Evolutionary conservation across 768 basidiomycete species (phyloP).

Genomic region (Leccinum ochraceum): DNA sequence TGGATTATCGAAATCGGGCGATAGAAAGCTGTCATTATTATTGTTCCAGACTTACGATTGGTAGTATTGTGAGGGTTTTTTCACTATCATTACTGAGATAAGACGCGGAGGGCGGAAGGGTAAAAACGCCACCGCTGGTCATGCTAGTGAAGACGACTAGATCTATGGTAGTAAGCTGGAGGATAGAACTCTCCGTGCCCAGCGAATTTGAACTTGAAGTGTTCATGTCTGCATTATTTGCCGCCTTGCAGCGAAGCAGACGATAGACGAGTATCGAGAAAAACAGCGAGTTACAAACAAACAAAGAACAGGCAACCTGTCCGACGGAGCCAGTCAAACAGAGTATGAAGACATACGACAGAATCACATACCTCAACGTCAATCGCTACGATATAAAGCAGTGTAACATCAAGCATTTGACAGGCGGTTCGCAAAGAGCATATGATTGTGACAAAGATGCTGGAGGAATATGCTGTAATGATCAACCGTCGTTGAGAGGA

Average conservation of each 20-base stretch:
- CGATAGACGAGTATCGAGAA: conserved; percentile 12
- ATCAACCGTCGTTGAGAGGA: conserved; percentile 9
- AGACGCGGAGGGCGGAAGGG: background rate
- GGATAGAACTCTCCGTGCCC: background rate
- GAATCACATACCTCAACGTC: conserved; percentile 16
- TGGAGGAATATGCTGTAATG: conserved; percentile 8
- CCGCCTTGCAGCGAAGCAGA: background rate
- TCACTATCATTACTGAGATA: background rate
- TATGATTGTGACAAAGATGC: conserved; percentile 7
- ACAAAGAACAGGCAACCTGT: conserved; percentile 18
- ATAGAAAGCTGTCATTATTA: background rate
- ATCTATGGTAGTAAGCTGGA: conserved; percentile 16
- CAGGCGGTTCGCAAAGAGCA: conserved; percentile 11
- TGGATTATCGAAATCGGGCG: background rate
- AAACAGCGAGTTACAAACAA: conserved; percentile 18
- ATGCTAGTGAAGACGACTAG: conserved; percentile 1
- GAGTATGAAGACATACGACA: background rate
- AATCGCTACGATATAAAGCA: conserved; percentile 7
- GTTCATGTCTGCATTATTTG: background rate
- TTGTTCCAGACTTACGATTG: background rate
- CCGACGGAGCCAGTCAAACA: background rate
- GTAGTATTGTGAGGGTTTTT: background rate
- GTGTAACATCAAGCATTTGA: conserved; percentile 4
- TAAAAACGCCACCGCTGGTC: background rate
- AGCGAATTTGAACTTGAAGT: background rate